Conservation (phyloP, 495 filamentous ascomycete species). For the Penicillium verhagenii region DNA sequence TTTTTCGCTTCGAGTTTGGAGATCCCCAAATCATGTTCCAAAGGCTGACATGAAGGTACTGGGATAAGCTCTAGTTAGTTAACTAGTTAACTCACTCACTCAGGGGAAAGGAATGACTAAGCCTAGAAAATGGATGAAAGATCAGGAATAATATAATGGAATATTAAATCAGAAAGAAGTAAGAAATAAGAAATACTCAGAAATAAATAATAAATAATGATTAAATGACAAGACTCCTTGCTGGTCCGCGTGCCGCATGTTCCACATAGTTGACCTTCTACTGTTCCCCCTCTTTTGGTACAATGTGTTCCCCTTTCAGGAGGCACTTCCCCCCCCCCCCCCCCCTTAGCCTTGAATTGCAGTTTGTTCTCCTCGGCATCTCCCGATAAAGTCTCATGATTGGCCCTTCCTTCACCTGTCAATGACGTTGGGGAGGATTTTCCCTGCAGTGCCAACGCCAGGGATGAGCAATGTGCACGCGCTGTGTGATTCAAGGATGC, state of each 20-base stretch:
- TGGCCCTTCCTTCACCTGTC: slow-evolving; percentile 4
- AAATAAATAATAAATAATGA: too few relatives aligned
- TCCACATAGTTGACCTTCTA: slow-evolving; percentile 25
- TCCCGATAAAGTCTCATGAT: slow-evolving; percentile 8
- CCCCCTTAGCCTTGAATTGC: slow-evolving; percentile 3
- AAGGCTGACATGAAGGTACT: too few relatives aligned
- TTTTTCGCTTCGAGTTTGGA: background rate
- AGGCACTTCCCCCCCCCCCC: background rate
- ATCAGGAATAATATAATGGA: background rate
- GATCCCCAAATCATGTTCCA: background rate
- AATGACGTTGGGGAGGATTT: slow-evolving; percentile 18
- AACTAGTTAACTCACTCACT: too few relatives aligned
- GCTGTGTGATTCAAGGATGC: slow-evolving; percentile 9
- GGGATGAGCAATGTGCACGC: slow-evolving; percentile 28
- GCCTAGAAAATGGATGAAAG: background rate
- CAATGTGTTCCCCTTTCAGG: background rate
- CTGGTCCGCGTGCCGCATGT: slow-evolving; percentile 42
- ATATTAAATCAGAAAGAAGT: too few relatives aligned
- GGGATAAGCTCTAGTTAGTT: too few relatives aligned
- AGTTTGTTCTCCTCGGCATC: slow-evolving; percentile 12
- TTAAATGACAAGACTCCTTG: slow-evolving; percentile 43
- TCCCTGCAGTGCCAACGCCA: slow-evolving; percentile 23
- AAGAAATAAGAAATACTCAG: too few relatives aligned
- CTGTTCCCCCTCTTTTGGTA: background rate
- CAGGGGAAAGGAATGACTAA: too few relatives aligned